Base-by-base conservation (phyloP, 2,329 filamentous ascomycete species). In the Penicillium palitans region DNA sequence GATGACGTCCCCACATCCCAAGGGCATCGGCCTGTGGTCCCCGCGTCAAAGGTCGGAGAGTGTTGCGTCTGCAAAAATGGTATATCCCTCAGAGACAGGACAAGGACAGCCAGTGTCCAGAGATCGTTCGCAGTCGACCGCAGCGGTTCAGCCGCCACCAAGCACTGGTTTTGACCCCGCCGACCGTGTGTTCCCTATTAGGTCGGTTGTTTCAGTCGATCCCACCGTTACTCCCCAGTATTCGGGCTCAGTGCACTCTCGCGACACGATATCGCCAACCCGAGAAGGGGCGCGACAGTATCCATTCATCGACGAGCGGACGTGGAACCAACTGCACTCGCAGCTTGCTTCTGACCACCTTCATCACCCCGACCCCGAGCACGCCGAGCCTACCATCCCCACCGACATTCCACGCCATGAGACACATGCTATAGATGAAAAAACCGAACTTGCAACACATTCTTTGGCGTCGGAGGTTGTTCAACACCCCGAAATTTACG, bases 161-260 rank as follows among this genome's bases (percentile, higher is more conserved):
- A 50, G 33, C 37, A 50, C 55, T 8, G 61, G 56, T 3, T 64
- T 66, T 17, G 65, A 64, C 45, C 64, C 74, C 5, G 70, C 76
- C 47, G 83, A 93, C 67, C 83, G 89, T 55, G 88, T 93, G 6
- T 93, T 90, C 57, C 90, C 90, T n/a, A 89, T 93, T 33, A 85
- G 89, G 49, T 92, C 45, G 7, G 45, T 47, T 47, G 80, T 93
- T 25, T 90, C 85, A 7, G 84, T 93, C 41, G 87, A 47, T 17
- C n/a, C 27, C 10, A 15, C 45, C 12, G 24, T 19, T 31, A 15
- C 44, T 5, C 45, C 45, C 27, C n/a, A 47, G 12, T 33, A 21
- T 47, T 15, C 45, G 27, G 45, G 12, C 1, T 21, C 45, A 21
- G n/a, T 29, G 4, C 45, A 33, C 13, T 21, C 27, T 4, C n/a